phyloP scores from a whole-genome alignment of 257 asterid species.

The Ajuga chamaepitys region DNA sequence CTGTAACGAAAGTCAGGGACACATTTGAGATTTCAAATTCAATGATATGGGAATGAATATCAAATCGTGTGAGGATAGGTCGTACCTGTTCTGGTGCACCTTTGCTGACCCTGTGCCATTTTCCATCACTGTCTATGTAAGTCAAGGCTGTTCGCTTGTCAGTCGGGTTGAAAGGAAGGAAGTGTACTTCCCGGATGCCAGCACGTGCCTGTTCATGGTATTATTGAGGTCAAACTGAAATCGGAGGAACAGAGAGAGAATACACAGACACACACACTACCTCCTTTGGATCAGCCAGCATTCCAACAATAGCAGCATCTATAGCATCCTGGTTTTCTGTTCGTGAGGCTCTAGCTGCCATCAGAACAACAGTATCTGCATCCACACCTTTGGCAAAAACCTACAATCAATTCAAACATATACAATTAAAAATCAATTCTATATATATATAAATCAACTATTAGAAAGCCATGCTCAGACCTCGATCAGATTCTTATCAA shows the following conservation, averaged over 20 bases:
- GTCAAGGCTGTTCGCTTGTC: constrained; percentile 93
- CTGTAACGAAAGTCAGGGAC: constrained; percentile 24
- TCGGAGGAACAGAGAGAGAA: background rate
- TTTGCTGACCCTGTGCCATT: constrained; percentile 96
- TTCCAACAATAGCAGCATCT: constrained; percentile 86
- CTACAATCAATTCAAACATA: constrained; percentile 22
- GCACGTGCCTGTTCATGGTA: constrained; percentile 72
- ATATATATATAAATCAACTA: background rate
- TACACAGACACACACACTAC: constrained; percentile 22
- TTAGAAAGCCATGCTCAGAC: constrained; percentile 21
- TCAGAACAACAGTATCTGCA: constrained; percentile 85
- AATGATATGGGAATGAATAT: background rate
- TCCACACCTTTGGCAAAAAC: constrained; percentile 79
- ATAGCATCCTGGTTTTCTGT: constrained; percentile 96
- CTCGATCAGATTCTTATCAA: constrained; percentile 93
- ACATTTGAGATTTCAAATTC: constrained; percentile 9
- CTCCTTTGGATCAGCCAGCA: constrained; percentile 99
- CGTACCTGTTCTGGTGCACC: constrained; percentile 98
- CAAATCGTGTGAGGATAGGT: background rate
- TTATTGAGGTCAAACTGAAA: constrained; percentile 4
- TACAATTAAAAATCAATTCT: background rate
- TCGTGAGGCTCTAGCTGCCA: constrained; percentile 97
- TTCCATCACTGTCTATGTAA: constrained; percentile 69
- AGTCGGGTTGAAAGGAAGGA: constrained; percentile 94
- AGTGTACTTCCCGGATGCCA: constrained; percentile 84